phyloP scores from a whole-genome alignment of 2,329 filamentous ascomycete species.

The Phoma sp. region DNA sequence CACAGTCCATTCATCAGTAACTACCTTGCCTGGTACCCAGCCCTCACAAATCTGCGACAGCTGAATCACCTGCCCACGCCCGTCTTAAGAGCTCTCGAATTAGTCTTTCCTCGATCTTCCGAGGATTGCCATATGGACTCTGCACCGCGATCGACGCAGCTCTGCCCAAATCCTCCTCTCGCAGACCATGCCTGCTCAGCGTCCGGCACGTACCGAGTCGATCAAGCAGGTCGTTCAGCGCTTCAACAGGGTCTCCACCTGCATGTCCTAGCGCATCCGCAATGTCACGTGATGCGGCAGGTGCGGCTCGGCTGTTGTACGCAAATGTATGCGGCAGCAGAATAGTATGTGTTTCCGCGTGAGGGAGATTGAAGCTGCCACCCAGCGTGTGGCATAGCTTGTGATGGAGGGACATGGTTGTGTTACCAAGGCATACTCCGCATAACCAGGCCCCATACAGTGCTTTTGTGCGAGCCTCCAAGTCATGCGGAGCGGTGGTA shows the following conservation, averaged over 20 bases:
- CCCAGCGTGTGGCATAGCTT: constrained; percentile 71
- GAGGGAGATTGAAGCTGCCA: constrained; percentile 67
- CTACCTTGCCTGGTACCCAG: neutral
- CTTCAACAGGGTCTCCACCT: neutral
- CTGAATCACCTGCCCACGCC: neutral
- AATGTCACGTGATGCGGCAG: neutral
- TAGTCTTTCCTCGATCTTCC: neutral
- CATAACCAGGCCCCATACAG: constrained; percentile 71
- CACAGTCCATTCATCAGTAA: too few species aligned
- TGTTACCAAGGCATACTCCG: constrained; percentile 64
- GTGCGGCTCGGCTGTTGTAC: constrained; percentile 57
- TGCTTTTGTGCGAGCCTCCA: constrained; percentile 58
- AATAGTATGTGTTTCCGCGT: constrained; percentile 69
- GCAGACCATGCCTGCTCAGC: neutral
- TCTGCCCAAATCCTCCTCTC: neutral
- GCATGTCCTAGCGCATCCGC: neutral
- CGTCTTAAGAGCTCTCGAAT: neutral
- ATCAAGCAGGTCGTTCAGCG: neutral
- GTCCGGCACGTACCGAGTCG: neutral
- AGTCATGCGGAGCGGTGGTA: neutral
- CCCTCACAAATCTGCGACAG: constrained; percentile 32
- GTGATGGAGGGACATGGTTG: constrained; percentile 69
- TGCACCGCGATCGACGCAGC: neutral
- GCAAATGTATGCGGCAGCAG: constrained; percentile 67
- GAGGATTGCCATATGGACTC: neutral